Conservation (phyloP, 1,139 yeast genomes). For the Hansenula lynferdii region DNA sequence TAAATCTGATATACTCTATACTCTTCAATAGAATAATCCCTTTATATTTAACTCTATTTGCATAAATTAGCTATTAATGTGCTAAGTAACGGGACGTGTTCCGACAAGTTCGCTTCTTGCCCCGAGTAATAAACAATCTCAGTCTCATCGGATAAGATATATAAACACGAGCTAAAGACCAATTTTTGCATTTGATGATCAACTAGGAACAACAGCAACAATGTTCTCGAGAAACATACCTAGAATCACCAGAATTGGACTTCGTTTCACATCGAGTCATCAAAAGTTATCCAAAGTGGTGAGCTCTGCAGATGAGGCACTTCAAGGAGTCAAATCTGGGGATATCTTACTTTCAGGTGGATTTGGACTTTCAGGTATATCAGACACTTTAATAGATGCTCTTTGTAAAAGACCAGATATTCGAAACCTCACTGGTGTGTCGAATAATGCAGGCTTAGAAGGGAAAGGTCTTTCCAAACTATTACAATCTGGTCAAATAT, state of each 20-base stretch:
- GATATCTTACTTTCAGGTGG: slow-evolving; percentile 40
- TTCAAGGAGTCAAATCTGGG: slow-evolving; percentile 29
- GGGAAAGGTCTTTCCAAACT: slow-evolving; percentile 40
- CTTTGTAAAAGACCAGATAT: slow-evolving; percentile 30
- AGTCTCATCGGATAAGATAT: too few species aligned
- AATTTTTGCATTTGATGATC: too few species aligned
- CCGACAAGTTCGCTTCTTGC: too few species aligned
- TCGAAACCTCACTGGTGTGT: slow-evolving; percentile 38
- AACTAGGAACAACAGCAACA: too few species aligned
- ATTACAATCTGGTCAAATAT: slow-evolving; percentile 38
- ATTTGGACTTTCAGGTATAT: slow-evolving; percentile 44
- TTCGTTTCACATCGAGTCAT: not conserved
- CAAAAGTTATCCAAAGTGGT: slow-evolving; percentile 21
- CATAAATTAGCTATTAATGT: too few species aligned
- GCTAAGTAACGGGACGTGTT: too few species aligned
- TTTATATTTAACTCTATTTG: too few species aligned
- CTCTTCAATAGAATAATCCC: too few species aligned
- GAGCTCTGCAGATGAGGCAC: slow-evolving; percentile 27
- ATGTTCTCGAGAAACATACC: not conserved
- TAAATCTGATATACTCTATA: too few species aligned
- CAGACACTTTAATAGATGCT: slow-evolving; percentile 40
- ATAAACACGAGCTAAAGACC: too few species aligned
- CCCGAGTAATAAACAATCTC: too few species aligned
- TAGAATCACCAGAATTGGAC: not conserved
- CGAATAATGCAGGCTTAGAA: slow-evolving; percentile 48